Conservation (phyloP, 2,329 filamentous ascomycete genomes). For the Fusarium palustre region DNA sequence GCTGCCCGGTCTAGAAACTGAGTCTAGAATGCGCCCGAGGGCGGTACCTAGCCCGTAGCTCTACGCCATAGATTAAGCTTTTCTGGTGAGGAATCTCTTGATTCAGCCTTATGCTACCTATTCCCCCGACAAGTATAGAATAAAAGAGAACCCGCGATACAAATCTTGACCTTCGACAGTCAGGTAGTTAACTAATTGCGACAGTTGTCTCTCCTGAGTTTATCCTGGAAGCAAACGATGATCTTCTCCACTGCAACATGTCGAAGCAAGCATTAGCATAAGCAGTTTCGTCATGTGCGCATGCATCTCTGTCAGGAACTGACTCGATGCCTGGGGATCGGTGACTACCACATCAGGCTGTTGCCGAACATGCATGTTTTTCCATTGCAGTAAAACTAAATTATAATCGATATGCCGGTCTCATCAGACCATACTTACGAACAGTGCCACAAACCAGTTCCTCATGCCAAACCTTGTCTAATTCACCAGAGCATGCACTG, state of each 20-base stretch:
- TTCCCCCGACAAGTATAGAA: not conserved
- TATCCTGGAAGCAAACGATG: not conserved
- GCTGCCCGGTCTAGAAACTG: not conserved
- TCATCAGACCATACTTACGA: not conserved
- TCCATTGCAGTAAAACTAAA: not conserved
- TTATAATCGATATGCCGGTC: not conserved
- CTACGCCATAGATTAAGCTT: too few species aligned
- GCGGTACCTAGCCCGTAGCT: not conserved
- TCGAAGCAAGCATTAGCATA: too few species aligned
- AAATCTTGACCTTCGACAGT: not conserved
- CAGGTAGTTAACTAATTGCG: not conserved
- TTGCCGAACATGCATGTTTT: not conserved
- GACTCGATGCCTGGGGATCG: not conserved
- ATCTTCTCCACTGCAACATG: not conserved
- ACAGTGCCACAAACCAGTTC: not conserved
- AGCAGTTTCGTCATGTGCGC: not conserved
- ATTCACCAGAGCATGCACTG: not conserved
- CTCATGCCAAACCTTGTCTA: not conserved
- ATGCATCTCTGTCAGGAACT: not conserved
- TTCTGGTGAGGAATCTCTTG: not conserved
- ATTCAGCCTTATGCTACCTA: not conserved
- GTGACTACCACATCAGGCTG: not conserved
- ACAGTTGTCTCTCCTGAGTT: not conserved
- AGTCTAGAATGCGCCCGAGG: not conserved
- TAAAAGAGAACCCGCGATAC: not conserved